Evolutionary conservation across 75 land plant species (phyloP).

Genomic region (Pseudotsuga menziesii): DNA sequence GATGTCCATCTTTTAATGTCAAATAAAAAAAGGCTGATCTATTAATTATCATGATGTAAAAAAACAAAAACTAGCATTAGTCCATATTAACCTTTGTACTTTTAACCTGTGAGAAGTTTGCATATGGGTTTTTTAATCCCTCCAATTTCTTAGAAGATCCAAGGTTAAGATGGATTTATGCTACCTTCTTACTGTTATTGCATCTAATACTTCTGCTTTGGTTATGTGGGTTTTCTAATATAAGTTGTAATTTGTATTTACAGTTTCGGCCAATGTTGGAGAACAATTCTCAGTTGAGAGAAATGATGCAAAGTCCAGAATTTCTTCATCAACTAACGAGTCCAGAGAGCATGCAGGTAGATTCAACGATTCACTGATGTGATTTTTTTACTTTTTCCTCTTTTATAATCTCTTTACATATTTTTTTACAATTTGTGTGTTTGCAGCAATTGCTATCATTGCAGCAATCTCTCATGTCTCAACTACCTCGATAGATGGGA

Average conservation of each 20-base stretch:
- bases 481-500: no score
- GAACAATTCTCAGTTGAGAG: constrained; percentile 75
- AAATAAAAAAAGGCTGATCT: no score
- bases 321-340: constrained; percentile 68
- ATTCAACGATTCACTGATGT: neutral
- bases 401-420: neutral
- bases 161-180: no score
- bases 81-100: no score
- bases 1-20: no score
- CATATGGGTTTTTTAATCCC: no score
- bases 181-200: neutral
- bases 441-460: neutral
- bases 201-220: neutral
- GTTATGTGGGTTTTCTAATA: neutral
- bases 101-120: no score
- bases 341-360: constrained; percentile 88
- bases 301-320: constrained; percentile 95
- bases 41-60: no score
- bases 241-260: constrained; percentile 45
- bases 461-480: no score
- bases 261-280: constrained; percentile 62
- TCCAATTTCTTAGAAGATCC: no score
- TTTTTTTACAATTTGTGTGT: neutral
- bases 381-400: neutral
- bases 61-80: no score